A percentile compares a stretch with the other conserved stretches of the same genome.
phyloP scores from a whole-genome alignment of 768 basidiomycete genomes.

The Mrakia gelida region DNA sequence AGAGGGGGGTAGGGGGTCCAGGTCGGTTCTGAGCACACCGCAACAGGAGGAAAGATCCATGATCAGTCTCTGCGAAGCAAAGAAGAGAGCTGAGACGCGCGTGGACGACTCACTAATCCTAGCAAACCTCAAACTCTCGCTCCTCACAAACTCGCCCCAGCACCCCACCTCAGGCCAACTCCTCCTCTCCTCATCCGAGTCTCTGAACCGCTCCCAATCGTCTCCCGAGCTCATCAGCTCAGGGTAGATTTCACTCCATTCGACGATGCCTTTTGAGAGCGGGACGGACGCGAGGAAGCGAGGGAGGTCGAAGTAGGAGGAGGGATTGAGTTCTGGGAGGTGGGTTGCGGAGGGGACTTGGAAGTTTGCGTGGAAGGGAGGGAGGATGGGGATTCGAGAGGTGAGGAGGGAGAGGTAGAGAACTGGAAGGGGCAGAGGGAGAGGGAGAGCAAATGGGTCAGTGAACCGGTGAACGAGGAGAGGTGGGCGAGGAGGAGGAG shows the following conservation, averaged over 20 bases:
- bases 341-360: neutral
- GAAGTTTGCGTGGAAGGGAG: constrained; percentile 5
- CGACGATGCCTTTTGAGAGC: neutral
- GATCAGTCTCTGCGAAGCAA: neutral
- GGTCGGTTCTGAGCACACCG: neutral
- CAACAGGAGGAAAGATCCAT: neutral
- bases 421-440: neutral
- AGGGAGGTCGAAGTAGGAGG: neutral
- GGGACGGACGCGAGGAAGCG: neutral
- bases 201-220: neutral
- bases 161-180: neutral
- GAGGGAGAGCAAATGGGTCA: too few relatives aligned
- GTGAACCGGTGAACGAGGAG: neutral
- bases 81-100: neutral
- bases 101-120: neutral
- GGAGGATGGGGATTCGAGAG: neutral
- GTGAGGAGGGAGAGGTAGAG: constrained; percentile 5
- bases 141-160: neutral
- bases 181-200: neutral
- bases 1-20: constrained; percentile 1
- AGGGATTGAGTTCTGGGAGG: neutral
- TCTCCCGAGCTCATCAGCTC: neutral
- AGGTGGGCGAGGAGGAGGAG: neutral
- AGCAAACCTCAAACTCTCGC: neutral
- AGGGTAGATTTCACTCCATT: constrained; percentile 3